phyloP scores from a whole-genome alignment of 805 yeast species.

The Ogataea allantospora region DNA sequence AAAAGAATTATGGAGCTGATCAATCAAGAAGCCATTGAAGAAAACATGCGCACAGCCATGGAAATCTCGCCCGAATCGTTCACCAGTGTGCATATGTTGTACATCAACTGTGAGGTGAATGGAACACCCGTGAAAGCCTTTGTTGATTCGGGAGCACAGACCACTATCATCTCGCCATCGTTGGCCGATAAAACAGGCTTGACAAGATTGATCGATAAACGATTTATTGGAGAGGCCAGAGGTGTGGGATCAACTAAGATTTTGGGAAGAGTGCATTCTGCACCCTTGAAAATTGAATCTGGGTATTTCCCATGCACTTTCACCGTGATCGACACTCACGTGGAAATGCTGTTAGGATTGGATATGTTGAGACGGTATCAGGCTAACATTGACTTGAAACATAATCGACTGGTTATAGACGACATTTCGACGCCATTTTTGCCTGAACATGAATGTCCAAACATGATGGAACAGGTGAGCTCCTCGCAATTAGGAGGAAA shows the following conservation, averaged over 20 bases:
- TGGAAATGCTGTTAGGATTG: constrained; percentile 79
- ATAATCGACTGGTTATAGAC: constrained; percentile 67
- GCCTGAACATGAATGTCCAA: constrained; percentile 67
- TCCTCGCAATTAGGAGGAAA: constrained; percentile 37
- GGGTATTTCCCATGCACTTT: constrained; percentile 65
- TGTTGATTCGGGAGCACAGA: constrained; percentile 95
- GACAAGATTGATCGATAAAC: constrained; percentile 68
- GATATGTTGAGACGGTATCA: constrained; percentile 90
- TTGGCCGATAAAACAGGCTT: constrained; percentile 75
- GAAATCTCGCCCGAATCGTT: constrained; percentile 91
- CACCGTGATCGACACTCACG: constrained; percentile 66
- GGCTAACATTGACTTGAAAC: constrained; percentile 72
- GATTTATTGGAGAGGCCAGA: constrained; percentile 78
- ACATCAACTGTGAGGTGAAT: constrained; percentile 73
- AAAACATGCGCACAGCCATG: constrained; percentile 73
- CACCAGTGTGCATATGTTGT: constrained; percentile 80
- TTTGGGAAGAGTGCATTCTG: constrained; percentile 83
- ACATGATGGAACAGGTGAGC: constrained; percentile 22
- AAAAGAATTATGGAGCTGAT: constrained; percentile 63
- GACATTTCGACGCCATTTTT: constrained; percentile 70
- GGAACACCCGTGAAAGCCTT: constrained; percentile 84
- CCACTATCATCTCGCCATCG: constrained; percentile 75
- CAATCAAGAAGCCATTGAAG: constrained; percentile 71
- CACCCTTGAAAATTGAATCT: constrained; percentile 75
- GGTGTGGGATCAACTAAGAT: constrained; percentile 88